Evolutionary conservation across 169 alveolate genomes (phyloP), one percentile per base, ranked within the genome.

Genomic region (Babesia divergens): DNA sequence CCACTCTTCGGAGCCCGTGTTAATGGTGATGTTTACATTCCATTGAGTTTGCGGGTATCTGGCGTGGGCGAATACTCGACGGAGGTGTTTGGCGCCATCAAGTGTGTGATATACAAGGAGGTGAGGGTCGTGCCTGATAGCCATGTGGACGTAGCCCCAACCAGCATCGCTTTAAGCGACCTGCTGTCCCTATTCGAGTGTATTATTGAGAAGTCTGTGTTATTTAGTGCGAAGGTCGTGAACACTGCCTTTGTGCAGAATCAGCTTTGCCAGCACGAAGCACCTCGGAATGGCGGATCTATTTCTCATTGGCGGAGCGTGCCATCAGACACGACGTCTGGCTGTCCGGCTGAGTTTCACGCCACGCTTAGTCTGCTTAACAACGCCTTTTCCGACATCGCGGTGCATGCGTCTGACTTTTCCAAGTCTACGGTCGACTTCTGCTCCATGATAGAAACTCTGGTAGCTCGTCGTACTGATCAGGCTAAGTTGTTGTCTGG

Each of bases 191-290:
- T 66, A 22, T n/a, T 54, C n/a, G 77, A 16, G 51, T 51, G 65
- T 31, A 24, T 66, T 13, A 54, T 66, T 29, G 77, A 66, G 67
- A 51, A 51, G 42, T 29, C 66, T 6, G 46, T 34, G 60, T 66
- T 66, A 1, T 66, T 51, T 29, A 37, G 55, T 20, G 34, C 67
- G 13, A 29, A 56, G 29, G 65, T 34, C 3, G 67, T 66, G 31
- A 66, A 66, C 54, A 66, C 77, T 6, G 53, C 55, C 9, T 66
- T 51, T 43, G 8, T 66, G 77, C 77, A 66, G 55, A 66, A 66
- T 56, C 67, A 51, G 58, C 66, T 66, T 8, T 43, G 35, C 59
- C 56, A 49, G 28, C 59, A 62, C 26, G 60, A 66, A 22, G 40
- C 44, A 5, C 3, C 8, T 24, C 34, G 67, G 9, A 24, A 1